phyloP scores from a whole-genome alignment of 352 stramenopile genomes.

The Globisporangium yorkense region DNA sequence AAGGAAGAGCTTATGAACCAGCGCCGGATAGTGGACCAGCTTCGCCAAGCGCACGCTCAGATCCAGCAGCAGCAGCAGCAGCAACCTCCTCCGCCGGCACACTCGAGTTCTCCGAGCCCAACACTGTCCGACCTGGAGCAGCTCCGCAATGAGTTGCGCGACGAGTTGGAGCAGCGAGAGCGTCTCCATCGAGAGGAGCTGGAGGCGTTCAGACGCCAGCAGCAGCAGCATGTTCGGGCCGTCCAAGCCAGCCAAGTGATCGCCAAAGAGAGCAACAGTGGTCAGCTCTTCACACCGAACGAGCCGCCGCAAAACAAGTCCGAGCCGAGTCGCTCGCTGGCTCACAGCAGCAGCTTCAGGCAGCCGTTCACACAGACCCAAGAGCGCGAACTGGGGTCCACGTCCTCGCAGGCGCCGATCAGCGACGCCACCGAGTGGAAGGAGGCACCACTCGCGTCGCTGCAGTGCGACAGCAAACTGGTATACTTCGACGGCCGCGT shows the following conservation, averaged over 20 bases:
- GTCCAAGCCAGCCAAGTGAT: no score
- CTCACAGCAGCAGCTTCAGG: not conserved
- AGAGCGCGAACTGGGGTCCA: constrained; percentile 6
- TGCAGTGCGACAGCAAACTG: constrained; percentile 50
- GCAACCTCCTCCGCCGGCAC: constrained; percentile 9
- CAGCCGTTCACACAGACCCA: not conserved
- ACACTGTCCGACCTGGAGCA: constrained; percentile 54
- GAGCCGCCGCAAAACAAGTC: not conserved
- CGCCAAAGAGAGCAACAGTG: not conserved
- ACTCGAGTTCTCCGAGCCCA: constrained; percentile 11
- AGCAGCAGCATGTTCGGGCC: constrained; percentile 6
- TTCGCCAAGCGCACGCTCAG: constrained; percentile 33
- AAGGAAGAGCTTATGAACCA: constrained; percentile 38
- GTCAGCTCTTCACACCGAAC: not conserved
- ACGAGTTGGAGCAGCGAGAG: constrained; percentile 46
- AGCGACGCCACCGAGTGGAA: not conserved
- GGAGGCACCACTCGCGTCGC: constrained; percentile 11
- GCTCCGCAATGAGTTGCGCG: constrained; percentile 41
- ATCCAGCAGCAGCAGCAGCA: constrained; percentile 39
- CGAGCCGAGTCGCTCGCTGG: not conserved
- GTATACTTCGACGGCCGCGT: constrained; percentile 46
- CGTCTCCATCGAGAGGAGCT: constrained; percentile 41
- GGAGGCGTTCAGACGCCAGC: constrained; percentile 22
- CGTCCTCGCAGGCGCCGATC: not conserved
- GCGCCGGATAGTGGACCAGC: constrained; percentile 48